Evolutionary conservation across 768 basidiomycete species (phyloP).

Genomic region (Rhizopogon roseolus): DNA sequence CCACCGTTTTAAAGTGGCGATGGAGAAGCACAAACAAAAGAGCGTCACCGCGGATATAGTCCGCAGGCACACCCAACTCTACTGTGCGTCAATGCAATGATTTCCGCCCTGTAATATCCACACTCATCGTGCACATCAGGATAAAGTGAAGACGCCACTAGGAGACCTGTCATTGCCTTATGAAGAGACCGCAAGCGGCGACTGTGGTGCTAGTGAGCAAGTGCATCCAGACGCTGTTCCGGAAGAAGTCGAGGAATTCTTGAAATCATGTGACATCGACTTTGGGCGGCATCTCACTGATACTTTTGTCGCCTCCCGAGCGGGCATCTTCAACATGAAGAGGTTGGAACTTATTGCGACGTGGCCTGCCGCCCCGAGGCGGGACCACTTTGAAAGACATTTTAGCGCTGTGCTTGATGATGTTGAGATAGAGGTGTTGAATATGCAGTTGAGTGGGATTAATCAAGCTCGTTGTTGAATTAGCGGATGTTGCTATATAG

Average conservation of each 20-base stretch:
- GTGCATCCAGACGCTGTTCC: not conserved
- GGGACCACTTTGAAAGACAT: not conserved
- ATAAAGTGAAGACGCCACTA: too few species aligned
- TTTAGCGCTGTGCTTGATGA: not conserved
- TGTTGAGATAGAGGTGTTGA: not conserved
- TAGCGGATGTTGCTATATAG: too few species aligned
- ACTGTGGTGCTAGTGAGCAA: not conserved
- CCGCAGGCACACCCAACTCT: not conserved
- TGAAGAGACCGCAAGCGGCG: not conserved
- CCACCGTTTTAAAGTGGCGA: not conserved
- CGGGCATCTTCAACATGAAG: not conserved
- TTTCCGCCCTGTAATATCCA: not conserved
- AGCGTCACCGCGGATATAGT: too few species aligned
- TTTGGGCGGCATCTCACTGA: not conserved
- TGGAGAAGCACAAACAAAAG: not conserved
- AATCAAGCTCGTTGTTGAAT: too few species aligned
- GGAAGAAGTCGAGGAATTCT: not conserved
- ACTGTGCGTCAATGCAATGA: not conserved
- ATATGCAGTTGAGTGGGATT: not conserved
- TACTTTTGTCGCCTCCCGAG: not conserved
- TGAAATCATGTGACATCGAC: not conserved
- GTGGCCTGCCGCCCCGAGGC: not conserved
- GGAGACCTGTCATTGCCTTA: not conserved
- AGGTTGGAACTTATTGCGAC: not conserved
- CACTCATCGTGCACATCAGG: not conserved